These are phyloP conservation scores for Parascedosporium putredinis DNA, from an alignment of 2,329 filamentous ascomycete species.

Conservation along the genomic window DNA sequence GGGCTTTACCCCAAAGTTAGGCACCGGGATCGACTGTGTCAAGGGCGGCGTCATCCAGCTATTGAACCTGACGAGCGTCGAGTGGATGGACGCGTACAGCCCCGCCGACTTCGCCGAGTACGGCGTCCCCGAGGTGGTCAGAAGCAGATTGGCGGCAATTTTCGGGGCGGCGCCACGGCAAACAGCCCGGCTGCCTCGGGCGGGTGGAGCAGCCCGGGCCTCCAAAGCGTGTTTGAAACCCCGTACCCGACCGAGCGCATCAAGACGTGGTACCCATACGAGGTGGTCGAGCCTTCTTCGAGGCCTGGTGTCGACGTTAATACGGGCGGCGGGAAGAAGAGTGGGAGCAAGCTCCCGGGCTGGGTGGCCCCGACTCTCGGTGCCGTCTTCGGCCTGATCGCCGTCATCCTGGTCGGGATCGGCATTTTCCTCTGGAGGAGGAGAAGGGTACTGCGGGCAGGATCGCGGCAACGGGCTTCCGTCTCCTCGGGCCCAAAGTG, in stretches of 20 bases:
- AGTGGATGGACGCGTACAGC: constrained; percentile 63
- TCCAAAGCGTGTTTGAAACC: constrained; percentile 42
- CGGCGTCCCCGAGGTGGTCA: constrained; percentile 56
- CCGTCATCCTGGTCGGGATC: constrained; percentile 43
- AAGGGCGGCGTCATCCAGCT: constrained; percentile 45
- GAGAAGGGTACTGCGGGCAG: neutral
- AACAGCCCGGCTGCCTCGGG: constrained; percentile 50
- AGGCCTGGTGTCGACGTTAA: constrained; percentile 11
- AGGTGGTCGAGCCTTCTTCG: constrained; percentile 18
- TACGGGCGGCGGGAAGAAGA: constrained; percentile 15
- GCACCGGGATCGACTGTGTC: constrained; percentile 29
- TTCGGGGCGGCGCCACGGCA: constrained; percentile 57
- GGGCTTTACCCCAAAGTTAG: constrained; percentile 39
- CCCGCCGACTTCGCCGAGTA: constrained; percentile 56
- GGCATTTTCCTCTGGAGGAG: constrained; percentile 28
- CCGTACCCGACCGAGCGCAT: constrained; percentile 48
- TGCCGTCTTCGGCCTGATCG: constrained; percentile 46
- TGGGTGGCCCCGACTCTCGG: constrained; percentile 54
- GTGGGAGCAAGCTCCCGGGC: constrained; percentile 32
- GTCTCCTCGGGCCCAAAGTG: neutral
- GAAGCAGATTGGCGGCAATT: constrained; percentile 56
- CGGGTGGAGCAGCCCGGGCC: constrained; percentile 38
- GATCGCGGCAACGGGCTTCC: neutral
- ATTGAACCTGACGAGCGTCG: constrained; percentile 60
- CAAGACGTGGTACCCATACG: constrained; percentile 51